Evolutionary conservation across 345 rosid species (phyloP).

Genomic region (Nasturtium officinale): DNA sequence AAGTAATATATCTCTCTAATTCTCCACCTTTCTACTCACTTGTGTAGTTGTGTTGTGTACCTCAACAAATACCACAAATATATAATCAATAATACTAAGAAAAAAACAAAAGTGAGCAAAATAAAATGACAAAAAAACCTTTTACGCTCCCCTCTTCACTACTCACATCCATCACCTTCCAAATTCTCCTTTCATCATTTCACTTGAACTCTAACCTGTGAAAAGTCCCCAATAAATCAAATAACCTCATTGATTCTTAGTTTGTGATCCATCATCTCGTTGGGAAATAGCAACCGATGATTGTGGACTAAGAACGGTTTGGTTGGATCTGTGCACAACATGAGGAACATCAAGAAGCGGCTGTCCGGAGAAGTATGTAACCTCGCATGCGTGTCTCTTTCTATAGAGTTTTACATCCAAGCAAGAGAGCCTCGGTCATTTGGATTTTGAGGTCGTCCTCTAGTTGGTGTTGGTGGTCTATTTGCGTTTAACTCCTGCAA

Average conservation of each 20-base stretch:
- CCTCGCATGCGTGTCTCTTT: conserved; percentile 19
- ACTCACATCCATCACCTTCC: conserved; percentile 40
- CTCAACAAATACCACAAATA: conserved; percentile 22
- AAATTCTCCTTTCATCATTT: conserved; percentile 32
- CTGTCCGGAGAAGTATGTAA: conserved; percentile 41
- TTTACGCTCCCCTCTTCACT: conserved; percentile 40
- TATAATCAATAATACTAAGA: conserved; percentile 21
- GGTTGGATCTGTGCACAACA: conserved; percentile 54
- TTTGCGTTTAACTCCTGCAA: conserved; percentile 91
- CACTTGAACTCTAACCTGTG: conserved; percentile 17
- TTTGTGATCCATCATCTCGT: conserved; percentile 38
- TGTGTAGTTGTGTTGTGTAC: conserved; percentile 5
- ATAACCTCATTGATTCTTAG: conserved; percentile 37
- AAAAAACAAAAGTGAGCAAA: conserved; percentile 10
- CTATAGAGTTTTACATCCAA: conserved; percentile 62
- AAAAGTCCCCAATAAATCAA: conserved; percentile 39
- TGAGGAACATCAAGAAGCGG: conserved; percentile 47
- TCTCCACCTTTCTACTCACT: not conserved
- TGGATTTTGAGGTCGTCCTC: conserved; percentile 89
- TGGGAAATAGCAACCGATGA: conserved; percentile 29
- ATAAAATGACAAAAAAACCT: conserved; percentile 21
- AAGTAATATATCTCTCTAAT: conserved; percentile 7
- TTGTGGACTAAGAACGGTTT: conserved; percentile 43
- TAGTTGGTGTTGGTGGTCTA: conserved; percentile 92
- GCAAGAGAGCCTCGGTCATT: conserved; percentile 91